phyloP scores from a whole-genome alignment of 495 filamentous ascomycete genomes.

The Tuber calosporum region DNA sequence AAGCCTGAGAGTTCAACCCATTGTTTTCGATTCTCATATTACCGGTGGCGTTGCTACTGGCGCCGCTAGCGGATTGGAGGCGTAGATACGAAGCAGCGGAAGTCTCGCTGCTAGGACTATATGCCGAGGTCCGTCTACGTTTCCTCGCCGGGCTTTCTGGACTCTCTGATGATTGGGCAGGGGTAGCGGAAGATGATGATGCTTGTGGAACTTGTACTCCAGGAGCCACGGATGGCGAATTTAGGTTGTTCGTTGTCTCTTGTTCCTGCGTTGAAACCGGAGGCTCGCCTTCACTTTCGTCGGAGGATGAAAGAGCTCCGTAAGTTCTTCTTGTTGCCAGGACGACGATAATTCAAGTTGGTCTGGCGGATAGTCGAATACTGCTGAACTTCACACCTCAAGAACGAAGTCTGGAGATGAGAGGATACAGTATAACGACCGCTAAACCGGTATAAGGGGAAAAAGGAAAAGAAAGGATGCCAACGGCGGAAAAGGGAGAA shows the following conservation, averaged over 20 bases:
- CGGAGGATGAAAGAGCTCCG: constrained; percentile 40
- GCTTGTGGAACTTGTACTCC: constrained; percentile 29
- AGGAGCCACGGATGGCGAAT: constrained; percentile 22
- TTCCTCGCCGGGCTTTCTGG: constrained; percentile 35
- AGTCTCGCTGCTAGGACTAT: constrained; percentile 30
- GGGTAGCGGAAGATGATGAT: constrained; percentile 28
- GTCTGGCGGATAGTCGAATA: constrained; percentile 40
- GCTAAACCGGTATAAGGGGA: constrained; percentile 38
- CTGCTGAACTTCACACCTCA: constrained; percentile 42
- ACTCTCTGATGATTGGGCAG: constrained; percentile 27
- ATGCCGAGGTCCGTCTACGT: constrained; percentile 40
- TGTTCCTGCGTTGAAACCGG: constrained; percentile 20
- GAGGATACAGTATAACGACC: constrained; percentile 41
- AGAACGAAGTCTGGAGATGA: constrained; percentile 42
- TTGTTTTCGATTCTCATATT: constrained; percentile 41
- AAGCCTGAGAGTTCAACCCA: constrained; percentile 30
- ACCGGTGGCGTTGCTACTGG: constrained; percentile 28
- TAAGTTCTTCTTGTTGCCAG: constrained; percentile 44
- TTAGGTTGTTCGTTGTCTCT: constrained; percentile 18
- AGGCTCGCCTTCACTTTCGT: constrained; percentile 41
- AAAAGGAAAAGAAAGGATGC: constrained; percentile 14
- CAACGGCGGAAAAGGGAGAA: constrained; percentile 15
- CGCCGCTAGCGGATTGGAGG: constrained; percentile 1
- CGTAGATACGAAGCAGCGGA: constrained; percentile 22
- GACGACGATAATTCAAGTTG: constrained; percentile 40